phyloP scores from a whole-genome alignment of 1,139 yeast genomes.

The Entelexis sorbosivorans region DNA sequence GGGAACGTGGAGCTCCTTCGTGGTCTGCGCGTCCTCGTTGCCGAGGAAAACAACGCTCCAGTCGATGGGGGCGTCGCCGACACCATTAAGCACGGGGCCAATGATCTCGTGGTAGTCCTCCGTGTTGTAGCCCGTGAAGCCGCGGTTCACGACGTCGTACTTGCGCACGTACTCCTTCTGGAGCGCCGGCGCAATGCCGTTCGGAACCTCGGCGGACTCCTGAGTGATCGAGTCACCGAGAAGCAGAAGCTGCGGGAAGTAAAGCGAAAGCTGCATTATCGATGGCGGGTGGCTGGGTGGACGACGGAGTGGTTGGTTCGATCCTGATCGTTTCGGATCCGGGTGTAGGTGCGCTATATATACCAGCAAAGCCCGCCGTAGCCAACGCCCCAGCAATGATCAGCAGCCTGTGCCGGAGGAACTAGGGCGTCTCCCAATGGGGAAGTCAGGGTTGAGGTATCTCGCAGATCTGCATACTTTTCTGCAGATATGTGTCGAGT shows the following conservation, averaged over 20 bases:
- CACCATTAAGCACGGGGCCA: slow-evolving; percentile 12
- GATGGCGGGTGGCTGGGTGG: background rate
- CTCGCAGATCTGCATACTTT: background rate
- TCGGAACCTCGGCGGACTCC: slow-evolving; percentile 5
- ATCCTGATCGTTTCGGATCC: background rate
- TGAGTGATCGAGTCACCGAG: slow-evolving; percentile 11
- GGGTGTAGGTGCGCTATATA: background rate
- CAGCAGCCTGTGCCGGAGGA: slow-evolving; percentile 1
- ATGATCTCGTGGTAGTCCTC: slow-evolving; percentile 22
- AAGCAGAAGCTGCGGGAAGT: slow-evolving; percentile 11
- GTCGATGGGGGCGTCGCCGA: slow-evolving; percentile 11
- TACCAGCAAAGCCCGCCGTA: background rate
- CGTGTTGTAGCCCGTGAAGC: slow-evolving; percentile 51
- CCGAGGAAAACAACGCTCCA: slow-evolving; percentile 56
- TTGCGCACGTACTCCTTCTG: slow-evolving; percentile 38
- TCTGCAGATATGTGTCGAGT: background rate
- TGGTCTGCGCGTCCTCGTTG: slow-evolving; percentile 54
- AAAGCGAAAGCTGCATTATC: slow-evolving; percentile 1
- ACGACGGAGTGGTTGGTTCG: slow-evolving; percentile 1
- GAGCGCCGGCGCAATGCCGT: slow-evolving; percentile 39
- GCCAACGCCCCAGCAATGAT: slow-evolving; percentile 1
- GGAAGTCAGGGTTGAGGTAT: slow-evolving; percentile 4
- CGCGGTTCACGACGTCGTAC: slow-evolving; percentile 48
- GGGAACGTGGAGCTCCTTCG: slow-evolving; percentile 42
- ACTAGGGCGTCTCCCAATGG: background rate